Base-by-base conservation (phyloP, 768 basidiomycete species). In the Pleurotus platypus region DNA sequence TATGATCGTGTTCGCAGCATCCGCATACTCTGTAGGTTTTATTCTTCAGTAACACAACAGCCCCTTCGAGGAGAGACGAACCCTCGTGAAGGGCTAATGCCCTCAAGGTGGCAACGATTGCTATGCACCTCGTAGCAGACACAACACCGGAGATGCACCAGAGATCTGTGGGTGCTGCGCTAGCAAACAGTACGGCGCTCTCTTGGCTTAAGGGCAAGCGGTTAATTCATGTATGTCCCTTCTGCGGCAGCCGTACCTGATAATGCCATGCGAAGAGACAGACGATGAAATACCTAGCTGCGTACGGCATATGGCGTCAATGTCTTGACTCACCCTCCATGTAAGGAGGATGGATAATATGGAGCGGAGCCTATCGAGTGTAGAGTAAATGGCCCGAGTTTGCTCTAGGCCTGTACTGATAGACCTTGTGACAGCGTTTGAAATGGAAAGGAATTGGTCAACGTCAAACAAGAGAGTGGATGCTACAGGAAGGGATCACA, bases 81-180 rank as follows among this genome's bases (percentile, higher is more conserved):
- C 94, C 87, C 70, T 90, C 87, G 59, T 86, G 84, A 46, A 87
- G 78, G n/a, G 87, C 78, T 64, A 94, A 81, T 1, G 84, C 80
- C 42, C 88, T 83, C 5, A 96, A 78, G 13, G 90, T 67, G 4
- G 85, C 76, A 3, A 86, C 70, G 46, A 96, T 82, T 0, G 81
- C 79, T 4, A 95, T 66, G 4, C 87, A 81, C 12, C 89, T 79
- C 2, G 82, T 76, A 0, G 93, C 90, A 2, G 94, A 89, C 1
- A 82, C 79, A 35, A 80, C 72, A 0, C 80, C 72, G 0, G 93
- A 94, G 16, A 92, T 70, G n/a, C 78, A 81, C 94, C 95, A 97
- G 0, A 73, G 67, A 38, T 80, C 79, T 24, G 64, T 68, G 4
- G 81, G 61, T 35, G 62, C 60, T 4, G 67, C 63, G 2, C 64